Evolutionary conservation across 306 rosid genomes (phyloP).

Genomic region (Begonia masoniana): DNA sequence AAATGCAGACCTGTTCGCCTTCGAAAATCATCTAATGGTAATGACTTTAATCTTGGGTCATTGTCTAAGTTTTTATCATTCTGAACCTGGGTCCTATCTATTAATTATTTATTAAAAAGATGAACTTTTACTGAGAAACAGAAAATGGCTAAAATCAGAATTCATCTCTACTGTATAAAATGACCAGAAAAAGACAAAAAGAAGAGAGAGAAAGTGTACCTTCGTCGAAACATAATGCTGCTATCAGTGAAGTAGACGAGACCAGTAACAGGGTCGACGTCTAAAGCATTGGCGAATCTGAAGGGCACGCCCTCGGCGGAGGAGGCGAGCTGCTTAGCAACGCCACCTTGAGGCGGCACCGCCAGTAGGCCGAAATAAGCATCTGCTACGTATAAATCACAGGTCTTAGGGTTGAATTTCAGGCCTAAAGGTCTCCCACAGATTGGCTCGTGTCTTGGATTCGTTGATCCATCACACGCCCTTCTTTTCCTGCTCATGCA

Average conservation of each 20-base stretch:
- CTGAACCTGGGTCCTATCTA: no score
- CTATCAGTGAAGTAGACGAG: slow-evolving; percentile 44
- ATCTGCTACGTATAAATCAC: slow-evolving; percentile 32
- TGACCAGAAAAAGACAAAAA: no score
- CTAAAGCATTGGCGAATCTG: slow-evolving; percentile 39
- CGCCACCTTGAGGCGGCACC: slow-evolving; percentile 28
- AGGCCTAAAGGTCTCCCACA: slow-evolving; percentile 62
- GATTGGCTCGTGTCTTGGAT: slow-evolving; percentile 13
- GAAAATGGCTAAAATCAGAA: no score
- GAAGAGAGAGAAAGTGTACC: slow-evolving; percentile 11
- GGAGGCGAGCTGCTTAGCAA: slow-evolving; percentile 22
- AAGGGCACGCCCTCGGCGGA: slow-evolving; percentile 34
- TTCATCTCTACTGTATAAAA: no score
- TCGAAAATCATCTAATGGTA: no score
- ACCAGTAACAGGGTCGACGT: slow-evolving; percentile 28
- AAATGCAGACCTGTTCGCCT: no score
- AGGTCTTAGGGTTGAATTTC: slow-evolving; percentile 14
- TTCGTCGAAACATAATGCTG: slow-evolving; percentile 40
- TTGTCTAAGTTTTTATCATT: no score
- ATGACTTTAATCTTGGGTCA: no score
- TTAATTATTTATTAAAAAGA: no score
- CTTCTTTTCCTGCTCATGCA: slow-evolving; percentile 19
- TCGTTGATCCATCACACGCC: slow-evolving; percentile 29
- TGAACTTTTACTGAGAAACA: no score
- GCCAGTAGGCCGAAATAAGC: slow-evolving; percentile 42